Conservation (phyloP, 1,284 basidiomycete genomes). For the Stygiomarasmius scandens region DNA sequence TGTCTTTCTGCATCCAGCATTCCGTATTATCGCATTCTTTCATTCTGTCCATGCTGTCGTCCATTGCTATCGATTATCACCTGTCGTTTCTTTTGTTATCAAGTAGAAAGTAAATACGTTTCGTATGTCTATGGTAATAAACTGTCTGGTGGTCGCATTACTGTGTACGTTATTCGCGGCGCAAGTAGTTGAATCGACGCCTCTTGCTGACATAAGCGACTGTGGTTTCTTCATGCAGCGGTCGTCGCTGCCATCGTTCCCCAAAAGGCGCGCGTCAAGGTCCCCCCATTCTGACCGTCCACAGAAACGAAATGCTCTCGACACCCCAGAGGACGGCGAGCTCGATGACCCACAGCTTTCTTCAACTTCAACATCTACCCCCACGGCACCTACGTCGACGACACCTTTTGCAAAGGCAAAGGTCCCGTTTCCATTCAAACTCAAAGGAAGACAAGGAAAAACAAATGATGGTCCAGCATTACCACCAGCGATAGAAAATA, state of each 20-base stretch:
- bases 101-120: too few species aligned
- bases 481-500: neutral
- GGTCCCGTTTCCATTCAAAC: slow-evolving; percentile 76
- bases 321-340: slow-evolving; percentile 80
- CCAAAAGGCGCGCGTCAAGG: slow-evolving; percentile 58
- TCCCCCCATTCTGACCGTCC: slow-evolving; percentile 51
- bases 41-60: neutral
- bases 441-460: slow-evolving; percentile 35
- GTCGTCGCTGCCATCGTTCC: slow-evolving; percentile 24
- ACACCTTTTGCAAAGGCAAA: slow-evolving; percentile 40
- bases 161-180: too few species aligned
- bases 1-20: neutral
- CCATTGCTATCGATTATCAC: neutral
- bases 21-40: neutral
- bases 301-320: slow-evolving; percentile 58
- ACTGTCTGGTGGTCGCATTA: too few species aligned
- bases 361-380: slow-evolving; percentile 12
- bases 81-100: too few species aligned
- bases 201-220: too few species aligned
- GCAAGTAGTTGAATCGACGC: too few species aligned
- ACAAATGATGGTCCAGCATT: neutral
- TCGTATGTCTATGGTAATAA: too few species aligned
- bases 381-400: slow-evolving; percentile 23
- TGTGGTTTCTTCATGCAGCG: too few species aligned
- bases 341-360: slow-evolving; percentile 49